These are phyloP conservation scores for Nitzschia palea DNA, from an alignment of 108 stramenopile species.

Conservation along the genomic window DNA sequence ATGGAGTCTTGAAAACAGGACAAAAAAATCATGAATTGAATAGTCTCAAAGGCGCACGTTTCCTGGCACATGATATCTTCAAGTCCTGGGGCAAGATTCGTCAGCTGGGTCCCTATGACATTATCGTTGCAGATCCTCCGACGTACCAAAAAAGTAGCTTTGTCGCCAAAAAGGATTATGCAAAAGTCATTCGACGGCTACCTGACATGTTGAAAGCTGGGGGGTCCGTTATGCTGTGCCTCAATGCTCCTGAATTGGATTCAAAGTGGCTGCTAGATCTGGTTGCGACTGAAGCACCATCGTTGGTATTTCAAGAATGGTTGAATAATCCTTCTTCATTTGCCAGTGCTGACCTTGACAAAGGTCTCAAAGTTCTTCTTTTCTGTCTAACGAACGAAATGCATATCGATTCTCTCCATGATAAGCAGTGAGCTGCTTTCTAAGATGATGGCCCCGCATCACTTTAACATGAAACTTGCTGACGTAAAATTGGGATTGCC, in stretches of 20 bases:
- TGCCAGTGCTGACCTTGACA: conserved; percentile 1
- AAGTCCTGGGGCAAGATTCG: conserved; percentile 32
- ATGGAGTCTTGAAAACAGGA: conserved; percentile 33
- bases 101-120: conserved; percentile 15
- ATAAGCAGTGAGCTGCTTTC: no score
- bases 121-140: conserved; percentile 36
- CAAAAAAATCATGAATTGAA: conserved; percentile 45
- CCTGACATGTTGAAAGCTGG: conserved; percentile 21
- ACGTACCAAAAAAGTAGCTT: conserved; percentile 43
- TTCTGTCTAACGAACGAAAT: no score
- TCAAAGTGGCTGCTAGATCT: conserved; percentile 22
- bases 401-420: no score
- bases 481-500: no score
- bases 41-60: conserved; percentile 25
- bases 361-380: conserved; percentile 18
- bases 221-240: conserved; percentile 39
- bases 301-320: conserved; percentile 29
- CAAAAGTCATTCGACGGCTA: conserved; percentile 34
- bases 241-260: conserved; percentile 41
- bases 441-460: no score
- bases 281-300: conserved; percentile 27
- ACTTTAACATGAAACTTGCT: no score
- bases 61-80: conserved; percentile 40
- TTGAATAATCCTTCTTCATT: conserved; percentile 14
- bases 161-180: conserved; percentile 42